Evolutionary conservation across 306 rosid species (phyloP), one percentile per base, ranked within the genome.

Genomic region (Purshia tridentata): DNA sequence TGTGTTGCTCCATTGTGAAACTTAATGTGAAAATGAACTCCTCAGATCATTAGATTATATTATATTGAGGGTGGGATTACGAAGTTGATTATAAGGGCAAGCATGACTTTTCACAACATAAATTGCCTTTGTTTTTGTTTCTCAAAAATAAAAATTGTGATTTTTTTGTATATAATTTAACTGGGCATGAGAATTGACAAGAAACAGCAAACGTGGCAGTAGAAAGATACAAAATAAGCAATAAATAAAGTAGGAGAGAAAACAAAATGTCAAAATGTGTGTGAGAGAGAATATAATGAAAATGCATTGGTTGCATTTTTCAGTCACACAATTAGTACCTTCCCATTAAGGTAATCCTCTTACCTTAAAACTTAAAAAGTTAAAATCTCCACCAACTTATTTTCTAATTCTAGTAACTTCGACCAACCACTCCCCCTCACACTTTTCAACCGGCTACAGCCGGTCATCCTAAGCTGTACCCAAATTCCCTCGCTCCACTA

Each of bases 331-430:
- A 70, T 84, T 71, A 77, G 79, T 54, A 76, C 80, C 81, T 81
- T 84, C 88, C 88, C 12, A 73, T 78, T 81, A 73, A 47, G 91
- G 88, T 56, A 84, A 82, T 76, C 79, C 35, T 73, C 53, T 69
- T 50, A 84, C 92, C 92, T 87, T 76, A 81, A 85, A 83, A 69
- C 15, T 82, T 67, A 6, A 50, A 69, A 39, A 0, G 73, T 84
- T 81, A 63, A 39, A 84, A n/a, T n/a, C n/a, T n/a, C n/a, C n/a
- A n/a, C n/a, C n/a, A n/a, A 56, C 82, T 55, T 77, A 39, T 20
- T 80, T 88, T 83, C 96, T 81, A 61, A 81, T 78, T 89, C 4
- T 44, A 89, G 97, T 67, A 86, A 84, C 72, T 78, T 75, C 50
- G 66, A 73, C 54, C 48, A 64, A 18, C 51, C 64, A 75, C 70